Evolutionary conservation across 148 eudicot species (phyloP).

Genomic region (Dianthus caryophyllus): DNA sequence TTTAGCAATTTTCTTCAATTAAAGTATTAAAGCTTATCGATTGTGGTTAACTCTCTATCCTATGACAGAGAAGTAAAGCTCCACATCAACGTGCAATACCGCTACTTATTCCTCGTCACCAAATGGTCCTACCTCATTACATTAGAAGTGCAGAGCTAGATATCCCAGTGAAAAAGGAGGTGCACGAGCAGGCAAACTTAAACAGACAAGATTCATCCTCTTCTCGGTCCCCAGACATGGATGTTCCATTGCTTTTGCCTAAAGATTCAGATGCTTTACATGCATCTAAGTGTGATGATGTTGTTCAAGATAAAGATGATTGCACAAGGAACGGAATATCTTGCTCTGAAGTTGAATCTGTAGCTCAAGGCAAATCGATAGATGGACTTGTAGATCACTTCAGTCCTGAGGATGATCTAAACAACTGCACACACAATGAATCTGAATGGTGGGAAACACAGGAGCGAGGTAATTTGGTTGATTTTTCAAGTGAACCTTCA

Average conservation of each 20-base stretch:
- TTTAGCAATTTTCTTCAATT: background rate
- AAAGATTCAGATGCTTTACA: constrained; percentile 56
- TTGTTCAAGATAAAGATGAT: constrained; percentile 25
- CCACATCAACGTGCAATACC: constrained; percentile 91
- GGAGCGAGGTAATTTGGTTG: constrained; percentile 59
- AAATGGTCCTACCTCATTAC: constrained; percentile 95
- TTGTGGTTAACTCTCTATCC: constrained; percentile 15
- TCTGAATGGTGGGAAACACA: constrained; percentile 84
- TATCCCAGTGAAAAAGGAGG: constrained; percentile 25
- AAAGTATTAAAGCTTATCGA: constrained; percentile 7
- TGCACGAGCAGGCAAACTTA: constrained; percentile 21
- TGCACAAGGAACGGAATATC: constrained; percentile 33
- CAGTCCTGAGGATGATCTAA: constrained; percentile 24
- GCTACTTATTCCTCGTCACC: constrained; percentile 86
- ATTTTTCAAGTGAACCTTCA: constrained; percentile 55
- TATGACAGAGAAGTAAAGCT: constrained; percentile 86
- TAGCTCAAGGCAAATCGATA: constrained; percentile 38
- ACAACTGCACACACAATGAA: constrained; percentile 18
- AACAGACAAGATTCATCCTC: constrained; percentile 48
- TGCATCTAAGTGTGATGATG: constrained; percentile 38
- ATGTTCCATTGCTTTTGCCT: constrained; percentile 88
- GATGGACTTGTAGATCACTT: constrained; percentile 51
- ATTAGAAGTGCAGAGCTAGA: constrained; percentile 44
- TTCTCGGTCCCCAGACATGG: constrained; percentile 58
- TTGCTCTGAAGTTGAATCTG: constrained; percentile 46